phyloP scores from a whole-genome alignment of 805 yeast genomes.

The Suhomyces prunicola region DNA sequence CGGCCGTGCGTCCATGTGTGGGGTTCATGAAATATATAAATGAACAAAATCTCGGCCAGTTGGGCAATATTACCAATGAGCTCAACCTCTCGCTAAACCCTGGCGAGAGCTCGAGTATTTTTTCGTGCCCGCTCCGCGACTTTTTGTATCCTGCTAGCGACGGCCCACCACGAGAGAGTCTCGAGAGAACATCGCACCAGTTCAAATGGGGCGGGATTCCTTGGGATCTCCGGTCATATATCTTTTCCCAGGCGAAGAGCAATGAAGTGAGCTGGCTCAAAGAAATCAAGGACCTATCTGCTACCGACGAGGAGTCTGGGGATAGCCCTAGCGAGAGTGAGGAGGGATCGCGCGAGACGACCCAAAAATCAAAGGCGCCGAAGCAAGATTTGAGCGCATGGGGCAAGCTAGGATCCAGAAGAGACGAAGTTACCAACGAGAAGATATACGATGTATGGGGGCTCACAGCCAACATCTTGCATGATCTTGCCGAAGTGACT shows the following conservation, averaged over 20 bases:
- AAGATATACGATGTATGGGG: constrained; percentile 78
- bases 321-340: constrained; percentile 8
- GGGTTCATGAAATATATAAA: constrained; percentile 47
- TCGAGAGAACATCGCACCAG: constrained; percentile 30
- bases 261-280: constrained; percentile 64
- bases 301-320: constrained; percentile 48
- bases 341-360: constrained; percentile 7
- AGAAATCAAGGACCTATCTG: constrained; percentile 52
- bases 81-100: constrained; percentile 53
- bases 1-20: constrained; percentile 80
- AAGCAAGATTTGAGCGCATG: constrained; percentile 23
- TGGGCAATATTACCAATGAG: constrained; percentile 18
- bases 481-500: constrained; percentile 59
- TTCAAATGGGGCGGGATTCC: constrained; percentile 71
- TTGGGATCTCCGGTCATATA: constrained; percentile 61
- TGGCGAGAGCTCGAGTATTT: constrained; percentile 71
- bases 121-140: constrained; percentile 68
- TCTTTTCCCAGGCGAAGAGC: constrained; percentile 53
- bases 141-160: constrained; percentile 36
- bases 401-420: constrained; percentile 40
- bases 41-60: constrained; percentile 18
- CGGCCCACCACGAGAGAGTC: constrained; percentile 24
- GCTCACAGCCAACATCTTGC: constrained; percentile 73
- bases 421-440: constrained; percentile 37
- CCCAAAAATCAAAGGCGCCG: constrained; percentile 5